phyloP scores from a whole-genome alignment of 345 rosid species.

The Brassica nigra region DNA sequence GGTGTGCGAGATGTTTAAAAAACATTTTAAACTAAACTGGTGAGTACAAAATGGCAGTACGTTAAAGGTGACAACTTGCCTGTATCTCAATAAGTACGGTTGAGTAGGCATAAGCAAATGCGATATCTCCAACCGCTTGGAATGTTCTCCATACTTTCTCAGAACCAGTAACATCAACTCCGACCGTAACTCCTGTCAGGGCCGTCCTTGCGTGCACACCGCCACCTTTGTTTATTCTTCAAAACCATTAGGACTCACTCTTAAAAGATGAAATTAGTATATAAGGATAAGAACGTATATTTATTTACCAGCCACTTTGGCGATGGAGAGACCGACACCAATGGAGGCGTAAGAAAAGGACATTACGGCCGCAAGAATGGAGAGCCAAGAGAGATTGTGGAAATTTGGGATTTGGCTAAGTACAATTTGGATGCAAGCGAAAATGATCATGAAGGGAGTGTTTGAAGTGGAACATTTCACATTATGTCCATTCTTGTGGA shows the following conservation, averaged over 20 bases:
- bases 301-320: slow-evolving; percentile 47
- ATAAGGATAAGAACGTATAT: neutral
- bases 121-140: slow-evolving; percentile 78
- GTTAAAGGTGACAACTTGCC: slow-evolving; percentile 45
- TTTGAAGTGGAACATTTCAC: slow-evolving; percentile 58
- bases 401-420: slow-evolving; percentile 89
- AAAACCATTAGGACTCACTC: neutral
- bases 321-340: slow-evolving; percentile 77
- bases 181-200: slow-evolving; percentile 59
- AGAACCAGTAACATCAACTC: slow-evolving; percentile 65
- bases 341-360: slow-evolving; percentile 77
- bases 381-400: slow-evolving; percentile 88
- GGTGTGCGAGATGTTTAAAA: neutral
- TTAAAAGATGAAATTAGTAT: neutral
- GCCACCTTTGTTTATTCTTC: slow-evolving; percentile 24
- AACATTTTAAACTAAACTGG: neutral
- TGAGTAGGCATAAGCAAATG: slow-evolving; percentile 85
- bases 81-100: slow-evolving; percentile 82
- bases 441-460: slow-evolving; percentile 66
- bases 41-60: neutral
- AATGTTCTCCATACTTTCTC: slow-evolving; percentile 84
- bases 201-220: slow-evolving; percentile 47
- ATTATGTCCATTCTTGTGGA: slow-evolving; percentile 66
- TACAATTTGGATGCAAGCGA: slow-evolving; percentile 66
- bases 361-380: slow-evolving; percentile 82